Evolutionary conservation across 257 asterid species (phyloP).

Genomic region (Vinca minor): DNA sequence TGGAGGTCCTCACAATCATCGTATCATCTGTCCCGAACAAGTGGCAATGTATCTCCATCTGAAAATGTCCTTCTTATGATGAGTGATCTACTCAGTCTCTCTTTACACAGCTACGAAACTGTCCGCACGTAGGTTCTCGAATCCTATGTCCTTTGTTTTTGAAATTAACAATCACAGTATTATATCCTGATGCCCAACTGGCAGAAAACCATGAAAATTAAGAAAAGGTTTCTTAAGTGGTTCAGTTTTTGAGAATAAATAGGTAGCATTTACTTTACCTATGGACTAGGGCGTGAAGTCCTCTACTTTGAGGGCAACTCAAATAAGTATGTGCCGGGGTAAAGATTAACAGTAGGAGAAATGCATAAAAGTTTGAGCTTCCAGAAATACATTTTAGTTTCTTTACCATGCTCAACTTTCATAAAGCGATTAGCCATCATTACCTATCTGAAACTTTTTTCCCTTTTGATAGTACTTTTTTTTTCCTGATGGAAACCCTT

Average conservation of each 20-base stretch:
- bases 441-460: neutral
- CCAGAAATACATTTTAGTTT: neutral
- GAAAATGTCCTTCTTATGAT: constrained; percentile 49
- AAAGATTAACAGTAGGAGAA: neutral
- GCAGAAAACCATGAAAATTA: constrained; percentile 1
- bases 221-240: neutral
- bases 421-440: neutral
- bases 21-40: constrained; percentile 65
- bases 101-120: constrained; percentile 85
- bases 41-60: constrained; percentile 52
- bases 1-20: constrained; percentile 98
- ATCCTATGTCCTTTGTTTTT: neutral
- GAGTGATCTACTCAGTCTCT: constrained; percentile 83
- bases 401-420: neutral
- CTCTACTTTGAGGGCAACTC: neutral
- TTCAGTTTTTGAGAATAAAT: constrained; percentile 1
- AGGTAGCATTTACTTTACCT: neutral
- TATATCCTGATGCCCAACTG: neutral
- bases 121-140: constrained; percentile 67
- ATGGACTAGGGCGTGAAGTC: neutral
- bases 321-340: neutral
- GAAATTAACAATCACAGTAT: neutral
- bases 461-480: constrained; percentile 24
- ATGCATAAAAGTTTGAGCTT: neutral
- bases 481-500: too few relatives aligned